phyloP scores from a whole-genome alignment of 148 eudicot genomes.

The Simmondsia chinensis region DNA sequence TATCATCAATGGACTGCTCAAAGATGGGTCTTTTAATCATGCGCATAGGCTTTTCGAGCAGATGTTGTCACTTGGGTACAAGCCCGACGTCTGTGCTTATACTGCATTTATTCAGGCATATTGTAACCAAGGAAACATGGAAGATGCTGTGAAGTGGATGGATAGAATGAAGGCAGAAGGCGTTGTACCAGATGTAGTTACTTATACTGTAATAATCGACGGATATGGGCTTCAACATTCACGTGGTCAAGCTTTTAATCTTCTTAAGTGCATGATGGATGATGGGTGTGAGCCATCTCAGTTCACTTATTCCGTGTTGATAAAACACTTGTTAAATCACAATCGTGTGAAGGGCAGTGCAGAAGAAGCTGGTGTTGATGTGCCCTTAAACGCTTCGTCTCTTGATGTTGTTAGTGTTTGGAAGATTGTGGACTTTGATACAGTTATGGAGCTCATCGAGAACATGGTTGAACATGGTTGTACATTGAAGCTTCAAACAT shows the following conservation, averaged over 20 bases:
- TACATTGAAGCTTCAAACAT: conserved; percentile 30
- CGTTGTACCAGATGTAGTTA: conserved; percentile 44
- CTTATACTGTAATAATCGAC: conserved; percentile 63
- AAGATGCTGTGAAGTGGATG: conserved; percentile 61
- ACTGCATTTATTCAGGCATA: conserved; percentile 67
- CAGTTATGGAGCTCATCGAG: conserved; percentile 40
- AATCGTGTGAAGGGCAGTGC: conserved; percentile 12
- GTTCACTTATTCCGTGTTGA: conserved; percentile 58
- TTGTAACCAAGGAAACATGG: conserved; percentile 50
- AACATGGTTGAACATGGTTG: conserved; percentile 51
- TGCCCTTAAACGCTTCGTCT: conserved; percentile 11
- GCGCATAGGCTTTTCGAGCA: conserved; percentile 45
- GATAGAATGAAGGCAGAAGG: conserved; percentile 44
- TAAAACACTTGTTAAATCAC: conserved; percentile 44
- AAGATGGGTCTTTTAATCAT: conserved; percentile 48
- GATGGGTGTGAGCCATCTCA: conserved; percentile 64
- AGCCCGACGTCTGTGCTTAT: conserved; percentile 67
- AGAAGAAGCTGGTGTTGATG: conserved; percentile 13
- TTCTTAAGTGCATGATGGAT: conserved; percentile 58
- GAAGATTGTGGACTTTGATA: conserved; percentile 63
- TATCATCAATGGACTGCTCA: conserved; percentile 54
- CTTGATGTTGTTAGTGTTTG: conserved; percentile 48
- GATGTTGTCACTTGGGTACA: conserved; percentile 50
- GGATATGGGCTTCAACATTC: conserved; percentile 55
- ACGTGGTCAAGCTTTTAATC: conserved; percentile 35